Evolutionary conservation across 2,329 filamentous ascomycete genomes (phyloP), one percentile per base, ranked within the genome.

Genomic region (Arthroderma uncinatum): DNA sequence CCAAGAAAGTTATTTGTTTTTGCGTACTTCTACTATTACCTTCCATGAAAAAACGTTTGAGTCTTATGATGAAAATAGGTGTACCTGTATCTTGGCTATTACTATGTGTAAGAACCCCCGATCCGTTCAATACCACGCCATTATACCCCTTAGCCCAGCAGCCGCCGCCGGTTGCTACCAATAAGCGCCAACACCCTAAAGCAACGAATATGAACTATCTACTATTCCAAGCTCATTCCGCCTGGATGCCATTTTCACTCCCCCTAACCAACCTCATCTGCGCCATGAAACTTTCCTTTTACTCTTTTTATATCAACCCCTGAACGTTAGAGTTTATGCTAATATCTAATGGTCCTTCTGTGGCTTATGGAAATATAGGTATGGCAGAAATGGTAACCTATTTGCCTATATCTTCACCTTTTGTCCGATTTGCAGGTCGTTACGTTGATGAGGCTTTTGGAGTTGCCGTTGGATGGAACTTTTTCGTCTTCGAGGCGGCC

Each of bases 381-480:
- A 68, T 74, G 65, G 76, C 75, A 42, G 77, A 79, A 64, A 78
- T 79, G 76, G 72, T 76, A 19, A 77, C 73, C 25, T 78, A 75
- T 60, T 63, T 76, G 28, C 76, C 76, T 10, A 72, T 78, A 12
- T 73, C 73, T 2, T 73, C 71, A 4, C 71, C 73, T 2, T 77
- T 77, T 61, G 71, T 78, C 52, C 73, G 73, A 14, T 73, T 76
- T 56, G 74, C 73, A 14, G 71, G 74, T 52, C 70, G 72, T 8
- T 78, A 73, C 63, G 76, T 78, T 40, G 76, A 78, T 58, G 73
- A 74, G 42, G 75, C 76, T 14, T 72, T 78, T 54, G 74, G 75
- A 4, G 71, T 77, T 53, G 72, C 73, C 21, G 71, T 72, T 16
- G 74, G 74, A 3, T 78, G 75, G 67, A 79, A 78, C 60, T 79